phyloP scores from a whole-genome alignment of 2,329 filamentous ascomycete species.

The Cordyceps militaris region DNA sequence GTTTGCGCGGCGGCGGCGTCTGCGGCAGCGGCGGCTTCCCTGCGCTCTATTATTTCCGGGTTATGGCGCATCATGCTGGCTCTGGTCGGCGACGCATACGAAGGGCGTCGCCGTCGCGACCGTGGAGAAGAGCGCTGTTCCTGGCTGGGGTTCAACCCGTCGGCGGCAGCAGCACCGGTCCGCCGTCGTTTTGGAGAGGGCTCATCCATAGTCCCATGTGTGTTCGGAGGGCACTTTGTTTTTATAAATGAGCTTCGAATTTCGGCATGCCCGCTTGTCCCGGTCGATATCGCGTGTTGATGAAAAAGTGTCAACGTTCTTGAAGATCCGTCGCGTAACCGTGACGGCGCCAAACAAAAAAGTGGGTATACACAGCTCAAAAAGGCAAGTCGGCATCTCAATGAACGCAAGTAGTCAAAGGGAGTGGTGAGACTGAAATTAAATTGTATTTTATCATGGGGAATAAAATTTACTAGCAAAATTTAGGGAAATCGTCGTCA shows the following conservation, averaged over 20 bases:
- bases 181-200: conserved; percentile 59
- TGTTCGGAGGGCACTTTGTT: not conserved
- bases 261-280: not conserved
- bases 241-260: not conserved
- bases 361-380: conserved; percentile 1
- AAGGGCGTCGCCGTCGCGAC: conserved; percentile 36
- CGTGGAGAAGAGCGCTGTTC: conserved; percentile 16
- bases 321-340: not conserved
- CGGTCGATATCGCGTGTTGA: not conserved
- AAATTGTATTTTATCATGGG: no score
- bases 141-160: conserved; percentile 23
- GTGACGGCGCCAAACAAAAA: conserved; percentile 7
- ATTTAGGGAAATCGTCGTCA: not conserved
- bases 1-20: conserved; percentile 14
- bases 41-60: conserved; percentile 47
- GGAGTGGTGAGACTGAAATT: no score
- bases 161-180: conserved; percentile 27
- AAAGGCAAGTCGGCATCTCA: not conserved
- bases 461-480: no score
- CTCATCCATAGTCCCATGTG: conserved; percentile 34
- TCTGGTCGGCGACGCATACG: conserved; percentile 61
- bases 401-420: not conserved
- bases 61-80: conserved; percentile 56
- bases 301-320: not conserved
- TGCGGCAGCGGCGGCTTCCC: conserved; percentile 31